Base-by-base conservation (phyloP, 2,329 filamentous ascomycete species). In the Colletotrichum somersetense region DNA sequence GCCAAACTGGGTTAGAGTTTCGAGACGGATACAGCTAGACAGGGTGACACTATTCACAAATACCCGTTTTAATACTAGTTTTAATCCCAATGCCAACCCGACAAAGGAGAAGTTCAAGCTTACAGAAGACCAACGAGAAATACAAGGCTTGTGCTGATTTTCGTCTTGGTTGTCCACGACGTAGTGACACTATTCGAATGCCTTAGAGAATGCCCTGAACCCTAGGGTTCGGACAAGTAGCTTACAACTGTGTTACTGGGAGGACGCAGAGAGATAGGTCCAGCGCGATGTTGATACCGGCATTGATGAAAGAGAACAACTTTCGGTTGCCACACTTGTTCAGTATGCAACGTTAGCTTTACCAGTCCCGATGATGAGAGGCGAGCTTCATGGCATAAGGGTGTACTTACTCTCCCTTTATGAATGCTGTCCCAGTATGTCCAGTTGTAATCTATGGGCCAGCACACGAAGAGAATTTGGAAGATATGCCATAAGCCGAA, bases 361-460 rank as follows among this genome's bases (percentile, higher is more conserved):
- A 2, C 42, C 8, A 3, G 20, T 18, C 11, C 6, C 12, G 6
- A 20, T 30, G 5, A 40, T 3, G 23, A 44, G n/a, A 59, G 12
- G n/a, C 23, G 7, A 26, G 23, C 12, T 10, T 30, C 12, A 16
- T 2, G 44, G 3, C 11, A 18, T 18, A 14, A 3, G 12, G 7
- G 5, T 18, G 10, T 20, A 20, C 56, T 59, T 59, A 59, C 56
- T 30, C 1, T 44, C 10, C 56, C 56, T 7, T 1, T 30, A 30
- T 59, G 56, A 5, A 5, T 18, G 8, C 56, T 38, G 12, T 59
- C 56, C 56, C 56, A 59, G 23, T 30, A 59, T 5, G 38, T 59
- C 56, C 56, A 59, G 16, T 30, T 59, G 18, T 59, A 59, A 30
- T 14, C 20, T 5, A 59, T 18, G 12, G 56, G 56, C 56, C 56